Conservation (phyloP, 306 rosid genomes). For the Leucaena leucocephala region DNA sequence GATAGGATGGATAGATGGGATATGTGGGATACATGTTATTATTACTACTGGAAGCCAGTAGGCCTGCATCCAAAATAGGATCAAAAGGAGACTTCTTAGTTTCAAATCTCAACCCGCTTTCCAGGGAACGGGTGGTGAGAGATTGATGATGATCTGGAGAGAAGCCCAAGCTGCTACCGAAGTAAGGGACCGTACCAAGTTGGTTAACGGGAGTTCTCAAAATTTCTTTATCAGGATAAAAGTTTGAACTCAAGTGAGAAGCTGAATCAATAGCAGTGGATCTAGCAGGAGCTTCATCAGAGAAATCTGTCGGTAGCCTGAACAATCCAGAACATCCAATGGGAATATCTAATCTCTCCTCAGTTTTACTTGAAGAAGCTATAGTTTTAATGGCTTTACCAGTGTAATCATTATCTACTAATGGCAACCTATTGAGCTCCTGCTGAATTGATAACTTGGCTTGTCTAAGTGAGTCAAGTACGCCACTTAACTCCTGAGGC, state of each 20-base stretch:
- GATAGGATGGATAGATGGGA: slow-evolving; percentile 49
- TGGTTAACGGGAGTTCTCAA: slow-evolving; percentile 44
- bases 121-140: slow-evolving; percentile 35
- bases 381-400: slow-evolving; percentile 46
- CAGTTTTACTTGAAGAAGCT: slow-evolving; percentile 38
- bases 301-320: slow-evolving; percentile 79
- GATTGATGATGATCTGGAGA: slow-evolving; percentile 46
- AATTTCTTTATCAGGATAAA: slow-evolving; percentile 35
- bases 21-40: slow-evolving; percentile 37
- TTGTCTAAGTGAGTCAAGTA: slow-evolving; percentile 82
- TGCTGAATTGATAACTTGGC: slow-evolving; percentile 66
- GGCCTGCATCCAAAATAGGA: slow-evolving; percentile 43
- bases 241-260: slow-evolving; percentile 43
- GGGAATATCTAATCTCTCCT: slow-evolving; percentile 58
- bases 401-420: slow-evolving; percentile 37
- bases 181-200: slow-evolving; percentile 36
- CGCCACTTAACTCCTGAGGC: slow-evolving; percentile 51
- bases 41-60: slow-evolving; percentile 49
- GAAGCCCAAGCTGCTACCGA: slow-evolving; percentile 38
- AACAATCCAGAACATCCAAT: slow-evolving; percentile 75
- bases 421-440: slow-evolving; percentile 58
- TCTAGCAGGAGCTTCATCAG: slow-evolving; percentile 51
- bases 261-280: slow-evolving; percentile 44
- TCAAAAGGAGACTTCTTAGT: slow-evolving; percentile 41
- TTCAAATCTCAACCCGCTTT: slow-evolving; percentile 49